Evolutionary conservation across 768 basidiomycete genomes (phyloP).

Genomic region (Calocybe gangraenosa): DNA sequence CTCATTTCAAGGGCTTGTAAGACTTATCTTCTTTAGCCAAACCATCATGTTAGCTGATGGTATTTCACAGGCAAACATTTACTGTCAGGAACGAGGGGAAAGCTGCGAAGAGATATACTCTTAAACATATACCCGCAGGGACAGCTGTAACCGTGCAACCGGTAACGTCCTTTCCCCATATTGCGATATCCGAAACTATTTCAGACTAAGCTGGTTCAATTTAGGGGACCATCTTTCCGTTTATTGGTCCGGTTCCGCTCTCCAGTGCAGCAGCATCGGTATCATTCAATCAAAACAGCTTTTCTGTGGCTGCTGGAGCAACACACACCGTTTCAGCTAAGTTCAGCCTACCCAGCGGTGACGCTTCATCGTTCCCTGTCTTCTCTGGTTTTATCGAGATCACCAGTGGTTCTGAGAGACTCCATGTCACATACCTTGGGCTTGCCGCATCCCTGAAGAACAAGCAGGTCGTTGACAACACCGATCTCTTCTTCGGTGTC

Average conservation of each 20-base stretch:
- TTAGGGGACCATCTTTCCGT: constrained; percentile 37
- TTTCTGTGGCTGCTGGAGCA: constrained; percentile 43
- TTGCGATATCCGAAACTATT: background rate
- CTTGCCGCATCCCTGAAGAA: constrained; percentile 27
- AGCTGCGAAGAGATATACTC: constrained; percentile 35
- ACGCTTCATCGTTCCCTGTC: constrained; percentile 48
- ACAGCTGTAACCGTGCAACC: constrained; percentile 44
- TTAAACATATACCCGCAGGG: constrained; percentile 55
- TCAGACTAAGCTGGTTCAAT: background rate
- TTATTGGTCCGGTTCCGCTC: constrained; percentile 48
- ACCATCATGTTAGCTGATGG: constrained; percentile 1
- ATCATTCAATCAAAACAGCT: constrained; percentile 35
- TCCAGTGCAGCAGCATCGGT: constrained; percentile 41
- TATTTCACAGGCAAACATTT: constrained; percentile 38
- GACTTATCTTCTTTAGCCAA: constrained; percentile 16
- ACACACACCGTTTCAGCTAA: constrained; percentile 35
- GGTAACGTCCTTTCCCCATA: constrained; percentile 28
- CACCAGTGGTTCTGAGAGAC: constrained; percentile 29
- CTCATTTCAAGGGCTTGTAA: constrained; percentile 42
- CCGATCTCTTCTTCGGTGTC: constrained; percentile 42
- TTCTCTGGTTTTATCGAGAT: constrained; percentile 58
- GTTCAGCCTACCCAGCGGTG: constrained; percentile 32
- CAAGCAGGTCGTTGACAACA: constrained; percentile 49
- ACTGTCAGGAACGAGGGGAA: constrained; percentile 48
- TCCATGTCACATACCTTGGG: constrained; percentile 46